Evolutionary conservation across 805 yeast genomes (phyloP), one percentile per base, ranked within the genome.

Genomic region (Nakazawaea wickerhamii): DNA sequence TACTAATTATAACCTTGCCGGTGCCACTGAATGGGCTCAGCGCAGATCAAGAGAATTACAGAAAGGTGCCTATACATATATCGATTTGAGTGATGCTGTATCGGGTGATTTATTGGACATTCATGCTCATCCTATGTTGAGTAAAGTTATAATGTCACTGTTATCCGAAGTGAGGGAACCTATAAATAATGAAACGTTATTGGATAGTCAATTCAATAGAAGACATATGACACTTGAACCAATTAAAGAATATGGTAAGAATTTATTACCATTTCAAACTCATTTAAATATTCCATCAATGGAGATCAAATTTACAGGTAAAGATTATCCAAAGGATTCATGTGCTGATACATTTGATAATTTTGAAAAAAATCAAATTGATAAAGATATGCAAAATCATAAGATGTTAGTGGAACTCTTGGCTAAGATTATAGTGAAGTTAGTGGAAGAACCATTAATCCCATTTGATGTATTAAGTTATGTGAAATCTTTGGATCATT

Each of bases 21-120:
- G 98, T 0, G 71, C 86, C n/a, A 71, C 89, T 0, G 91, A 84
- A 53, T 79, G 90, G 73, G 69, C 81, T 5, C 85, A 83, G 50
- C 64, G 68, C 28, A 71, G 73, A 44, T 58, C 64, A n/a, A 71
- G 73, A 19, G 71, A 68, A 30, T 62, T 88, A 21, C 64, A 69
- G 41, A 70, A 75, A 36, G 81, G 82, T 49, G 82, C 84, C 0
- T 79, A 75, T 52, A 70, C 86, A 0, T 83, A 84, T 50, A 71
- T 90, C 45, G 95, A 90, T 54, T 65, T 90, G 26, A 75, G 81
- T 46, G 88, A 81, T 58, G 73, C 77, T 1, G 71, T 82, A 15
- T 63, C 79, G 2, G 58, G 83, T 2, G 70, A 73, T 35, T 57
- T 66, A 0, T 56, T 90, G 27, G 68, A 71, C 34, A 67, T 84